phyloP scores from a whole-genome alignment of 441 rosid species.

The Daphne laureola region DNA sequence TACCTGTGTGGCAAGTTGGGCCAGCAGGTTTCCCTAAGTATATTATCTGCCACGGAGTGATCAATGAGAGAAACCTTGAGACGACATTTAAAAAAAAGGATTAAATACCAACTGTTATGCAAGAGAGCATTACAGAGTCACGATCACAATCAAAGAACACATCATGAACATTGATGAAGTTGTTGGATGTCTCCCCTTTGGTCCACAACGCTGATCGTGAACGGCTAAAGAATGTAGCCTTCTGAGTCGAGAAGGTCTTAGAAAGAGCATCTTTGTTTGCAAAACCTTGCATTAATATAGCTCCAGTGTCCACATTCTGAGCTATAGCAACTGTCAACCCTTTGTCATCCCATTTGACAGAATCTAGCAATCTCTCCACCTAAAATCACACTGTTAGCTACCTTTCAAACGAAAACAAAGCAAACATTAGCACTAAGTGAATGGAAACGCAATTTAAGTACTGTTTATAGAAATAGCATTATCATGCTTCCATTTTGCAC shows the following conservation, averaged over 20 bases:
- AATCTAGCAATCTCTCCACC: constrained; percentile 60
- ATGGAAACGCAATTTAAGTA: not conserved
- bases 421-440: not conserved
- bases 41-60: constrained; percentile 42
- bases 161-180: constrained; percentile 52
- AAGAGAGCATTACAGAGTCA: constrained; percentile 53
- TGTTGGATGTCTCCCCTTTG: constrained; percentile 76
- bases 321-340: constrained; percentile 94
- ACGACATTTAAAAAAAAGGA: not conserved
- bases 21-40: constrained; percentile 86
- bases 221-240: constrained; percentile 82
- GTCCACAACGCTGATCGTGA: constrained; percentile 82
- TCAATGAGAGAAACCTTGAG: constrained; percentile 6
- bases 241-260: constrained; percentile 48
- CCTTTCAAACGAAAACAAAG: not conserved
- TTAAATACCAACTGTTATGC: not conserved
- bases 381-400: constrained; percentile 26
- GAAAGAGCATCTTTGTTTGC: constrained; percentile 68
- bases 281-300: constrained; percentile 77
- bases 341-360: constrained; percentile 82
- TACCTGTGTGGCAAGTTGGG: constrained; percentile 79
- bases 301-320: constrained; percentile 86
- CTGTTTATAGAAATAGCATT: not conserved
- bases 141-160: constrained; percentile 43
- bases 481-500: not conserved